A percentile compares a stretch with the other conserved stretches of the same genome.
Evolutionary conservation across 192 early-diverging fungal species (phyloP).

Genomic region (Neocallimastix lanati): DNA sequence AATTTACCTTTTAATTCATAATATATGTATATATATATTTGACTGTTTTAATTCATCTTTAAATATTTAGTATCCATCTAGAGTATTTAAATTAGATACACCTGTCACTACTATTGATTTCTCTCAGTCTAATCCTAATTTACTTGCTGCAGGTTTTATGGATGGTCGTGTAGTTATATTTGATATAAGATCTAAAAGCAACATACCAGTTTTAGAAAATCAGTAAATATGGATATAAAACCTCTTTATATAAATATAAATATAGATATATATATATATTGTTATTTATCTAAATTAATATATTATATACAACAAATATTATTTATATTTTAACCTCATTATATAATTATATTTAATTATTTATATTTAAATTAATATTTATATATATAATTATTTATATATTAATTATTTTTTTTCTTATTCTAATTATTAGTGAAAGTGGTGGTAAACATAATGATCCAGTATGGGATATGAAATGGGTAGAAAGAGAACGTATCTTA

Average conservation of each 20-base stretch:
- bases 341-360: too few species aligned
- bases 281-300: too few species aligned
- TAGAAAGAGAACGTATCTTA: conserved; percentile 23
- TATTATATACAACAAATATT: too few species aligned
- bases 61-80: conserved; percentile 25
- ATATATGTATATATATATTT: too few species aligned
- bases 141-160: conserved; percentile 27
- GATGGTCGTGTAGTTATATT: conserved; percentile 31
- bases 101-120: conserved; percentile 34
- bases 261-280: too few species aligned
- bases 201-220: conserved; percentile 21
- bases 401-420: too few species aligned
- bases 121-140: conserved; percentile 21
- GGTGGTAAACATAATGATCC: conserved; percentile 38
- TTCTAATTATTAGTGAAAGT: conserved; percentile 8
- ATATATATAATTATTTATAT: too few species aligned
- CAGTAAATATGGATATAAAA: too few species aligned
- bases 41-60: neutral
- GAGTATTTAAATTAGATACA: conserved; percentile 21
- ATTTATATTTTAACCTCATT: too few species aligned
- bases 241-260: too few species aligned
- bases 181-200: conserved; percentile 21
- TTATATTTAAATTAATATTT: too few species aligned
- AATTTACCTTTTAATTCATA: too few species aligned
- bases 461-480: conserved; percentile 43